Evolutionary conservation across 176 grass and related monocot genomes (phyloP).

Genomic region (Tillandsia leiboldiana): DNA sequence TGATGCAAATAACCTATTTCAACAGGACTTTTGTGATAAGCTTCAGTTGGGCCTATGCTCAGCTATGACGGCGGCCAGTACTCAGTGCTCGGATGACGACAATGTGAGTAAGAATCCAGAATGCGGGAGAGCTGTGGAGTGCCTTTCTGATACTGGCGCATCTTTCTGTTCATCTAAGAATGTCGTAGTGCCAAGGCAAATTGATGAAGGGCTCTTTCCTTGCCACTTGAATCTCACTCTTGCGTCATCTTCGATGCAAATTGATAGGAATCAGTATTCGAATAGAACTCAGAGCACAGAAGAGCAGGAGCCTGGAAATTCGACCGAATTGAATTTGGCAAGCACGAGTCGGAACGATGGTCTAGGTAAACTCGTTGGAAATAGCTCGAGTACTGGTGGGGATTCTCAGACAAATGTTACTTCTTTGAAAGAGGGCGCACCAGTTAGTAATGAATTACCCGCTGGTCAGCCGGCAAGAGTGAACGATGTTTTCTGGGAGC

Average conservation of each 20-base stretch:
- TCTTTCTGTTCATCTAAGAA: slow-evolving; percentile 47
- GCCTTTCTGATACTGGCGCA: slow-evolving; percentile 48
- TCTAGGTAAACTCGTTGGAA: slow-evolving; percentile 12
- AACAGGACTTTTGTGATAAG: slow-evolving; percentile 71
- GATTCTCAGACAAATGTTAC: slow-evolving; percentile 4
- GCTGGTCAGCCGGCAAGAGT: slow-evolving; percentile 32
- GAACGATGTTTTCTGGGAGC: slow-evolving; percentile 98
- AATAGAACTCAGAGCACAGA: slow-evolving; percentile 3
- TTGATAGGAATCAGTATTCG: slow-evolving; percentile 3
- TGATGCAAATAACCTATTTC: slow-evolving; percentile 43
- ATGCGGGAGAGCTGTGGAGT: slow-evolving; percentile 26
- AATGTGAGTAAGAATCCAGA: slow-evolving; percentile 40
- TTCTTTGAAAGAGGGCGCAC: neutral
- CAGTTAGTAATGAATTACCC: slow-evolving; percentile 24
- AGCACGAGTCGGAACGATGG: slow-evolving; percentile 14
- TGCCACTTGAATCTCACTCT: slow-evolving; percentile 80
- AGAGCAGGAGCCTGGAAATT: slow-evolving; percentile 14
- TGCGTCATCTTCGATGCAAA: slow-evolving; percentile 42
- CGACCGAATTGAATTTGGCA: slow-evolving; percentile 3
- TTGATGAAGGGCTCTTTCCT: slow-evolving; percentile 31
- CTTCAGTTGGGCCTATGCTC: slow-evolving; percentile 70
- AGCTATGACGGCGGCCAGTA: slow-evolving; percentile 32
- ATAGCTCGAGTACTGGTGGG: slow-evolving; percentile 13
- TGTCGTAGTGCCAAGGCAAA: slow-evolving; percentile 20
- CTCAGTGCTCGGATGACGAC: slow-evolving; percentile 56